A percentile compares a stretch with the other conserved stretches of the same genome.
phyloP scores from a whole-genome alignment of 495 filamentous ascomycete genomes.

The Cudoniella acicularis region DNA sequence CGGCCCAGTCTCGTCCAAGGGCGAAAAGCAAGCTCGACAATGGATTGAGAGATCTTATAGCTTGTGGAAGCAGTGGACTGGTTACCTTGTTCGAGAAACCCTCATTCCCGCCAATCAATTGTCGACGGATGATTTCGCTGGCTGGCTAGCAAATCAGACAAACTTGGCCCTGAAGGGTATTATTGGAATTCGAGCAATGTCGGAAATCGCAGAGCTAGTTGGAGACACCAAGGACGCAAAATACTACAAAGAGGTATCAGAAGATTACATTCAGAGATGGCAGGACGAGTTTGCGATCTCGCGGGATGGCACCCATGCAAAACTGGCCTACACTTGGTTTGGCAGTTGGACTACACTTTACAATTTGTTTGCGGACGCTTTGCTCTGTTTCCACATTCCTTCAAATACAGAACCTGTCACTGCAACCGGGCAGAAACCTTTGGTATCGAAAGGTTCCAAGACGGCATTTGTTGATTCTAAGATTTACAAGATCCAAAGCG shows the following conservation, averaged over 20 bases:
- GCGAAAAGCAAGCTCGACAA: slow-evolving; percentile 45
- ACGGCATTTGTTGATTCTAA: slow-evolving; percentile 60
- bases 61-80: slow-evolving; percentile 91
- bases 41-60: slow-evolving; percentile 61
- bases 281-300: slow-evolving; percentile 69
- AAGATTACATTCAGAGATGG: slow-evolving; percentile 80
- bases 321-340: slow-evolving; percentile 91
- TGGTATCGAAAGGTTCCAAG: slow-evolving; percentile 26
- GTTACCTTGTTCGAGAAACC: slow-evolving; percentile 83
- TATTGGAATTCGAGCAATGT: slow-evolving; percentile 92
- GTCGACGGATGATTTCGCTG: slow-evolving; percentile 94
- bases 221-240: slow-evolving; percentile 63
- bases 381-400: slow-evolving; percentile 75
- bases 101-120: slow-evolving; percentile 85
- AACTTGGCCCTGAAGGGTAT: slow-evolving; percentile 94
- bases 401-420: slow-evolving; percentile 9
- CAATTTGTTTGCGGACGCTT: slow-evolving; percentile 79
- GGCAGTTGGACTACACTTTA: slow-evolving; percentile 95
- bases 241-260: slow-evolving; percentile 65
- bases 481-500: slow-evolving; percentile 78
- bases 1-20: slow-evolving; percentile 34
- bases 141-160: slow-evolving; percentile 87
- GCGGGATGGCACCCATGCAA: slow-evolving; percentile 77
- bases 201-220: slow-evolving; percentile 68
- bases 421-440: slow-evolving; percentile 37